Base-by-base conservation (phyloP, 495 filamentous ascomycete species). In the Penicillium cinerascens region DNA sequence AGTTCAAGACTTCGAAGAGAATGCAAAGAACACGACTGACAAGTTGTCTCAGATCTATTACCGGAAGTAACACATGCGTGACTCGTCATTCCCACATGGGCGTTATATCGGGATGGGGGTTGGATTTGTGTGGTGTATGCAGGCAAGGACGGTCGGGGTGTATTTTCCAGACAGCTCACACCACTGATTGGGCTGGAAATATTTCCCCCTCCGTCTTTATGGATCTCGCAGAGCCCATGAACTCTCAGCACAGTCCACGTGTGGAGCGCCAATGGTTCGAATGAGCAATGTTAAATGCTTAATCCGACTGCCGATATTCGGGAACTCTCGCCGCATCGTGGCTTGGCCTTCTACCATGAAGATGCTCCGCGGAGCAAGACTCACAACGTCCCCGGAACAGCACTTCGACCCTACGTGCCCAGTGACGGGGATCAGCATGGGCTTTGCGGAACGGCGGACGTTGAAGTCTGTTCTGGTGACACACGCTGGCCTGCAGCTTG, bases 1-100 rank as follows among this genome's bases (percentile, higher is more conserved):
- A 59, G 71, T 60, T 33, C 10, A 33, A 33, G 7, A 9, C 25
- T 37, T 40, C 18, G 33, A 40, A n/a, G 25, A 13, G 16, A 13
- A 47, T 40, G 9, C 39, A n/a, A 18, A 46, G 29, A 38, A 44
- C 8, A 44, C 18, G 41, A 51, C 56, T 66, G 49, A 63, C 56
- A 37, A 35, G 13, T 29, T 59, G 54, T 58, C 54, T 58, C 42
- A 73, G 70, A 73, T 73, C 51, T 73, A 73, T 59, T 73, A 71
- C 48, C 68, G 66, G 45, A 67, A 67, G 61, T 67, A 60, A 60
- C 52, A 61, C 57, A 43, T 41, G 51, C 53, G 26, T 42, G 22
- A 54, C 44, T 26, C 21, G 49, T 51, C 27, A 53, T 52, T 49
- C 16, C 55, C 55, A 59, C 52, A 51, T 62, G 55, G 55, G 35